Percentiles rank a stretch among this genome's conserved stretches.
These are phyloP conservation scores for Arctostaphylos glauca DNA, from an alignment of 148 eudicot species.

Conservation along the genomic window DNA sequence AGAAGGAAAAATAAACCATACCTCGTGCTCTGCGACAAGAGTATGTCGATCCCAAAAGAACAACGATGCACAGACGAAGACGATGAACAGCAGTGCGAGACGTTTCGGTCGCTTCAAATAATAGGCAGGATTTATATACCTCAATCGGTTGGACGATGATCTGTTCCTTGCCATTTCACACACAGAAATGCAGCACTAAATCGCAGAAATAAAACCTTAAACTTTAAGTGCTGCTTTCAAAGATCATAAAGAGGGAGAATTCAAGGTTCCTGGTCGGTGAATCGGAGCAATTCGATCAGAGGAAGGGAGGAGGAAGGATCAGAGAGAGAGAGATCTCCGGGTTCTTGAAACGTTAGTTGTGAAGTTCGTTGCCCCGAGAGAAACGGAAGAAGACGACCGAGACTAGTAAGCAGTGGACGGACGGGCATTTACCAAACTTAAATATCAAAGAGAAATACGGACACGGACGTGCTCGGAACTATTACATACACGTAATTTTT, in stretches of 20 bases:
- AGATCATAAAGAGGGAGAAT: not conserved
- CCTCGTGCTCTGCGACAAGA: conserved; percentile 76
- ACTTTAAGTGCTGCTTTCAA: not conserved
- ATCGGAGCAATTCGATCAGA: not conserved
- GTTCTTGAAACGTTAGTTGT: not conserved
- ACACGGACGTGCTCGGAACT: too few species aligned
- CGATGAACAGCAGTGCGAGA: conserved; percentile 64
- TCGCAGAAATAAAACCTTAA: not conserved
- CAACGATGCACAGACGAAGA: conserved; percentile 54
- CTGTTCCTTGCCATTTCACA: conserved; percentile 11
- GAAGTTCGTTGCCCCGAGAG: not conserved
- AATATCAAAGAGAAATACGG: not conserved
- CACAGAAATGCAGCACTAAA: not conserved
- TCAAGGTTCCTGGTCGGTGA: not conserved
- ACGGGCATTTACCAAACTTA: not conserved
- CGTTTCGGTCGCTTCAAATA: conserved; percentile 90
- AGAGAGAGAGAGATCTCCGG: not conserved
- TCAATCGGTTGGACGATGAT: conserved; percentile 31
- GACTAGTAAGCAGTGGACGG: not conserved
- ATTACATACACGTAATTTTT: too few species aligned
- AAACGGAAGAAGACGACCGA: conserved; percentile 9
- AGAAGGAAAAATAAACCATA: conserved; percentile 11
- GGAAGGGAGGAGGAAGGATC: not conserved
- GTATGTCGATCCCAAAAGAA: conserved; percentile 97
- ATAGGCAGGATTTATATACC: conserved; percentile 83